A percentile compares a stretch with the other conserved stretches of the same genome.
Conservation (phyloP, 495 filamentous ascomycete genomes). For the Parathielavia appendiculata region DNA sequence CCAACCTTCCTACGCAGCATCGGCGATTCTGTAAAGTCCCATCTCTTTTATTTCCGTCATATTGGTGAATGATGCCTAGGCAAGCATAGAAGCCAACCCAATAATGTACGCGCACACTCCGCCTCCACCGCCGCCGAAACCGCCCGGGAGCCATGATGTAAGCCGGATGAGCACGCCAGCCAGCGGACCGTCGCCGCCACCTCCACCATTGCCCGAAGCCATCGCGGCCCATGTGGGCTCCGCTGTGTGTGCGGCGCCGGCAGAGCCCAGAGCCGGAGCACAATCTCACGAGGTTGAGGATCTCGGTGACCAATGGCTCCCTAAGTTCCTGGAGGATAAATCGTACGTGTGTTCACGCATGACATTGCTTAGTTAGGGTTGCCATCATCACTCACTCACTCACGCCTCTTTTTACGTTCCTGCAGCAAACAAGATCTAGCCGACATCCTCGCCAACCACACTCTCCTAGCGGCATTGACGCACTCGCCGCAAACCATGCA, state of each 20-base stretch:
- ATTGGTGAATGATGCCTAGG: too few species aligned
- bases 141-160: constrained; percentile 56
- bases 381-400: too few species aligned
- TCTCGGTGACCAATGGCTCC: constrained; percentile 61
- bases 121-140: constrained; percentile 68
- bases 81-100: background rate
- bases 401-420: too few species aligned
- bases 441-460: constrained; percentile 55
- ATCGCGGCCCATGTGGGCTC: constrained; percentile 21
- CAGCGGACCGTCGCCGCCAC: constrained; percentile 38
- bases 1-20: too few species aligned
- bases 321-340: constrained; percentile 65
- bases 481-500: constrained; percentile 60
- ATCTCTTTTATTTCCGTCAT: too few species aligned
- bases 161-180: constrained; percentile 61
- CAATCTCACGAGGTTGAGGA: constrained; percentile 34
- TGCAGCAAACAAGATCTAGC: constrained; percentile 58
- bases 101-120: constrained; percentile 49
- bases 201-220: constrained; percentile 37
- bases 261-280: background rate
- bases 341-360: constrained; percentile 48
- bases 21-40: too few species aligned
- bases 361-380: too few species aligned
- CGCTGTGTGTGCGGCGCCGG: constrained; percentile 20
- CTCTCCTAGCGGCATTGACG: constrained; percentile 57